phyloP scores from a whole-genome alignment of 139 green algal genomes.

The Micromonas commoda region DNA sequence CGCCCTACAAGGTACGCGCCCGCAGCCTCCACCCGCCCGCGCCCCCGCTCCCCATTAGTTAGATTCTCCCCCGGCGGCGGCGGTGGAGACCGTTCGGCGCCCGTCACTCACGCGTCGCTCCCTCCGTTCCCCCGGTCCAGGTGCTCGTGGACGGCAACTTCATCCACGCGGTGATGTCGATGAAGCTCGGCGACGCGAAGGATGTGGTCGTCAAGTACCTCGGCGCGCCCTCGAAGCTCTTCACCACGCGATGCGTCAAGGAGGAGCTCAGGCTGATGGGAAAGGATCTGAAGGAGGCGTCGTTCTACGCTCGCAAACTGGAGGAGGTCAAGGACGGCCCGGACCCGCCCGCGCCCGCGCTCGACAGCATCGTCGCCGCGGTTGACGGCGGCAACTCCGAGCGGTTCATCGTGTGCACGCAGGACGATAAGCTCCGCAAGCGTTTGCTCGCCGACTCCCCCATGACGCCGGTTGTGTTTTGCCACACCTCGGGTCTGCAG shows the following conservation, averaged over 20 bases:
- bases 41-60: too few relatives aligned
- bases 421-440: neutral
- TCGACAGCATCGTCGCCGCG: slow-evolving; percentile 1
- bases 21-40: too few relatives aligned
- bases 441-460: neutral
- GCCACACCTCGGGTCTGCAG: slow-evolving; percentile 11
- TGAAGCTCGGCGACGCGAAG: neutral
- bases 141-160: slow-evolving; percentile 23
- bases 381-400: neutral
- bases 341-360: neutral
- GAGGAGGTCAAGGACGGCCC: neutral
- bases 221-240: neutral
- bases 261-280: slow-evolving; percentile 4
- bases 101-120: neutral
- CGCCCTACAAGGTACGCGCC: slow-evolving; percentile 5
- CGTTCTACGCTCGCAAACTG: neutral
- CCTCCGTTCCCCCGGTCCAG: neutral
- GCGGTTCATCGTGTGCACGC: slow-evolving; percentile 25
- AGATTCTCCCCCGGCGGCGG: too few relatives aligned
- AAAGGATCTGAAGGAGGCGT: neutral
- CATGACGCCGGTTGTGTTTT: neutral
- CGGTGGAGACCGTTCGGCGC: neutral
- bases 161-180: neutral
- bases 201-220: slow-evolving; percentile 11
- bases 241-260: slow-evolving; percentile 15